Percentiles rank a stretch among this genome's conserved stretches.
Conservation (phyloP, 257 asterid species). For the Jacaranda copaia region DNA sequence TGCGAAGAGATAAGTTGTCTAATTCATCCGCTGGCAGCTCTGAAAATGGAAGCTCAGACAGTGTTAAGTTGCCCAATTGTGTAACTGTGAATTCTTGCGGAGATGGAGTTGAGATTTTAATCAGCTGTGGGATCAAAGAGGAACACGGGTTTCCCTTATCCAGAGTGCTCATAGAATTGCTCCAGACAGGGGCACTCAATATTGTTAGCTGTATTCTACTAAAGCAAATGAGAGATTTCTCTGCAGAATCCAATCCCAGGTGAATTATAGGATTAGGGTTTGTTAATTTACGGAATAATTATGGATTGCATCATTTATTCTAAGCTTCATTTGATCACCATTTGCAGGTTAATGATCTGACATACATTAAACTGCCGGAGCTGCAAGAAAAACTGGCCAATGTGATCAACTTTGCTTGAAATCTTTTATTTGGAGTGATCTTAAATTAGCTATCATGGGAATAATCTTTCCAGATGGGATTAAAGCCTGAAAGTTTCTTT, state of each 20-base stretch:
- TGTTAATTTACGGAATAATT: no score
- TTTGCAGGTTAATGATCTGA: no score
- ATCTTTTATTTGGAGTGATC: not conserved
- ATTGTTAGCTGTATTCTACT: constrained; percentile 49
- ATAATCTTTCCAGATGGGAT: not conserved
- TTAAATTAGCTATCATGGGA: not conserved
- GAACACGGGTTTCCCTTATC: constrained; percentile 44
- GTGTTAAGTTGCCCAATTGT: not conserved
- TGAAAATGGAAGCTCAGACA: not conserved
- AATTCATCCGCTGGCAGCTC: not conserved
- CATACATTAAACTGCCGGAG: no score
- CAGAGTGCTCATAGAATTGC: constrained; percentile 43
- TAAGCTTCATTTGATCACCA: no score
- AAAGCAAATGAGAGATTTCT: constrained; percentile 42
- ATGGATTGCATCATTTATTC: no score
- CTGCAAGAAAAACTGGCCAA: no score
- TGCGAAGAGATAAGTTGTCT: constrained; percentile 39
- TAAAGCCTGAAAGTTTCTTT: no score
- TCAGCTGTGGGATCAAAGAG: constrained; percentile 31
- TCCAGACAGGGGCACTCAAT: constrained; percentile 36
- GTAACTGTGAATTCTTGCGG: constrained; percentile 45
- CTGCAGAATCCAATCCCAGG: constrained; percentile 57
- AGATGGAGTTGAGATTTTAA: constrained; percentile 50
- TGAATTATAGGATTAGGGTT: constrained; percentile 17
- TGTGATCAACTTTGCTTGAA: no score